Base-by-base conservation (phyloP, 495 filamentous ascomycete genomes). In the Daldinia caldariorum region DNA sequence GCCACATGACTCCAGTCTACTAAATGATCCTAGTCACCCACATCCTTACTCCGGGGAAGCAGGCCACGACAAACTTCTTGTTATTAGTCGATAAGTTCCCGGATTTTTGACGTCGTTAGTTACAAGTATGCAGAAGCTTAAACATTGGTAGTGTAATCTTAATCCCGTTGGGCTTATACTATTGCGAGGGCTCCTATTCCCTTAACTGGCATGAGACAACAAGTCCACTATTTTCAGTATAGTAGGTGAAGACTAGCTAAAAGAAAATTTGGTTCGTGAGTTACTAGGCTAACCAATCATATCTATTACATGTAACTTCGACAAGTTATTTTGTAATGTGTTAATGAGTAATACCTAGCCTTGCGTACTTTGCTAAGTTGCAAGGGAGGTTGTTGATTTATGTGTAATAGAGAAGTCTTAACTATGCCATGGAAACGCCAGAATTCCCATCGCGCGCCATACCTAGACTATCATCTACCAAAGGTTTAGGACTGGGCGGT, bases 151-250 rank as follows among this genome's bases (percentile, higher is more conserved):
- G 14, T 26, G 5, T 35, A 35, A 5, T 35, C 34, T 10, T 34
- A 34, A 34, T n/a, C n/a, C 49, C 14, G 5, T 5, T 16, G 0
- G 6, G 26, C 3, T 53, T 53, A 51, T 51, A 53, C 20, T 16
- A 32, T 53, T 53, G 12, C n/a, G 26, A 53, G 29, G 49, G 49
- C 29, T 53, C 49, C 13, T 22, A 47, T 47, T 26, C 26, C 26
- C 26, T 1, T 26, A 26, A 26, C 26, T 26, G 3, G 3, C 26
- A 26, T 26, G 3, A 26, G 1, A 3, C 26, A 26, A 1, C 26
- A 26, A 26, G 1, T 26, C 26, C 26, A 26, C 26, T 26, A 26
- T 26, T 26, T 26, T 26, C 26, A 3, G 26, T 26, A 26, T 26
- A 26, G 3, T 26, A 26, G 1, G 3, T 26, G 3, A 26, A 26